Conservation (phyloP, 345 rosid species). For the Trapa bicornis region DNA sequence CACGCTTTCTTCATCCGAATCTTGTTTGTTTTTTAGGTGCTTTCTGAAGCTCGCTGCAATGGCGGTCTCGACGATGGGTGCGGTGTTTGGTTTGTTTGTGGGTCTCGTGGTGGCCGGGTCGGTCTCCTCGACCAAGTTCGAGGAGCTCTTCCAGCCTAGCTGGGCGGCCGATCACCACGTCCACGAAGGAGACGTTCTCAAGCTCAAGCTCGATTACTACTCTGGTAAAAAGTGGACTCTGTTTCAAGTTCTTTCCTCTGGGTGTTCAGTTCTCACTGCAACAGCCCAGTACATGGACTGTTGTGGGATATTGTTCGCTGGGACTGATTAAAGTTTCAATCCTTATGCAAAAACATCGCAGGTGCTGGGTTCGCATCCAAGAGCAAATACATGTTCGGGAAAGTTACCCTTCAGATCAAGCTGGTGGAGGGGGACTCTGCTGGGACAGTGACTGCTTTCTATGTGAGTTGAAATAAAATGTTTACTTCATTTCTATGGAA, state of each 20-base stretch:
- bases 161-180: conserved; percentile 82
- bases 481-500: no score
- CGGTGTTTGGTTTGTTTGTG: conserved; percentile 20
- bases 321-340: no score
- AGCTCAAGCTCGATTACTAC: conserved; percentile 75
- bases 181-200: conserved; percentile 71
- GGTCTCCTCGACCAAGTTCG: conserved; percentile 42
- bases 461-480: conserved; percentile 34
- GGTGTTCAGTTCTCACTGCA: no score
- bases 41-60: background rate
- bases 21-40: no score
- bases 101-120: conserved; percentile 27
- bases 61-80: conserved; percentile 2
- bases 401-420: conserved; percentile 77
- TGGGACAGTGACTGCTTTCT: conserved; percentile 97
- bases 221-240: conserved; percentile 41
- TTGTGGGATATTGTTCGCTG: no score
- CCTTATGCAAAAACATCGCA: conserved; percentile 12
- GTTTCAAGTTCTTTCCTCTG: no score
- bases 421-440: conserved; percentile 99
- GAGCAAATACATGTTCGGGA: conserved; percentile 85
- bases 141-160: conserved; percentile 63
- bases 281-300: no score
- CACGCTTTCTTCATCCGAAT: background rate
- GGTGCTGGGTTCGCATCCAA: conserved; percentile 95